A percentile compares a stretch with the other conserved stretches of the same genome.
These are phyloP conservation scores for Morella rubra DNA, from an alignment of 306 rosid species.

Conservation along the genomic window DNA sequence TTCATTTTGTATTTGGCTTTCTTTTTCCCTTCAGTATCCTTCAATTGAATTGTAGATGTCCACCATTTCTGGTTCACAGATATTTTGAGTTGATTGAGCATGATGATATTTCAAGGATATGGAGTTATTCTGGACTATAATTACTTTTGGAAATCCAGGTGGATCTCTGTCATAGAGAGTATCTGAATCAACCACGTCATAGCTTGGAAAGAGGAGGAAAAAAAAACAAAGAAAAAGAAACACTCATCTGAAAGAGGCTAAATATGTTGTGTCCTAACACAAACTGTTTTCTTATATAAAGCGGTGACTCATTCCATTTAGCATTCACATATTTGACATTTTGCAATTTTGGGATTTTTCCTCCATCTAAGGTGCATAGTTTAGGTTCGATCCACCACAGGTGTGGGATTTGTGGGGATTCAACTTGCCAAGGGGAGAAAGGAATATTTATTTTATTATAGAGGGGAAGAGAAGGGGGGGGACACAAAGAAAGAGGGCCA, in stretches of 20 bases:
- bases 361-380: not conserved
- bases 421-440: not conserved
- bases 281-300: not conserved
- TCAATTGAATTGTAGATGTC: constrained; percentile 2
- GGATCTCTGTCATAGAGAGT: not conserved
- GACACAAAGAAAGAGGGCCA: too few species aligned
- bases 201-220: not conserved
- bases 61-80: not conserved
- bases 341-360: too few species aligned
- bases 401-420: not conserved
- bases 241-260: not conserved
- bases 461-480: too few species aligned
- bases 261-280: not conserved
- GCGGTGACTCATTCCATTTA: not conserved
- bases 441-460: too few species aligned
- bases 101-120: not conserved
- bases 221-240: not conserved
- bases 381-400: not conserved
- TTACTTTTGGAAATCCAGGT: not conserved
- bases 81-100: not conserved
- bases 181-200: not conserved
- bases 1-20: constrained; percentile 5
- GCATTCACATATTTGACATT: too few species aligned
- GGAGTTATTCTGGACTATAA: not conserved
- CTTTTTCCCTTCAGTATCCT: not conserved